Percentiles rank a stretch among this genome's conserved stretches.
phyloP scores from a whole-genome alignment of 805 yeast species.

The Cyberlindnera amylophila region DNA sequence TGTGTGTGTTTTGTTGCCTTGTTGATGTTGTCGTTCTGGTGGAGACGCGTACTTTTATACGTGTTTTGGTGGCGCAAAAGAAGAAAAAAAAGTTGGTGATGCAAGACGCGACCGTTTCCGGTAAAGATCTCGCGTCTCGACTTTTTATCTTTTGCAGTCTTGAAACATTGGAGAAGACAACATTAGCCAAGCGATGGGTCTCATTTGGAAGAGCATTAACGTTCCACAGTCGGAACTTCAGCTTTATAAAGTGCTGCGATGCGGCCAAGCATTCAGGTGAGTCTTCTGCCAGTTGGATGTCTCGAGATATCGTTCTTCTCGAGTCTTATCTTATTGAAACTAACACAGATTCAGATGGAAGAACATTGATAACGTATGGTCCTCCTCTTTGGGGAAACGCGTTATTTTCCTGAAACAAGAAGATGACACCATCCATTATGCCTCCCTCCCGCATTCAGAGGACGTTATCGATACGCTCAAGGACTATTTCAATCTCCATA shows the following conservation, averaged over 20 bases:
- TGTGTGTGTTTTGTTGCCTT: no score
- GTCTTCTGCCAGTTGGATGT: no score
- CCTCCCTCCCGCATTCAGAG: slow-evolving; percentile 35
- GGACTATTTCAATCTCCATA: slow-evolving; percentile 69
- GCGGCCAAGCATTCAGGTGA: slow-evolving; percentile 76
- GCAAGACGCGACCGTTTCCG: neutral
- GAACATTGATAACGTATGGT: slow-evolving; percentile 57
- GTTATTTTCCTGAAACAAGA: slow-evolving; percentile 67
- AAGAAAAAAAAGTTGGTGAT: neutral
- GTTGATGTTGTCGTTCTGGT: neutral
- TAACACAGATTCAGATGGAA: slow-evolving; percentile 50
- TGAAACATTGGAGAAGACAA: no score
- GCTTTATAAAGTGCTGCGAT: slow-evolving; percentile 63
- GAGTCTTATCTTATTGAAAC: neutral
- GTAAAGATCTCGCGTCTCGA: neutral
- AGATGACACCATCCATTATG: slow-evolving; percentile 45
- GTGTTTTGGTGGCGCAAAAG: neutral
- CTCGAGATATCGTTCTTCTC: no score
- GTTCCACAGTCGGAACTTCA: slow-evolving; percentile 42
- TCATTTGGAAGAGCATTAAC: slow-evolving; percentile 20
- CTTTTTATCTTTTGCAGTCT: no score
- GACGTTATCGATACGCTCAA: slow-evolving; percentile 42
- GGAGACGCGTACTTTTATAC: neutral
- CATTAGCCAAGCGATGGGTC: no score
- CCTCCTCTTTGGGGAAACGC: slow-evolving; percentile 55